Evolutionary conservation across 2,329 filamentous ascomycete genomes (phyloP), one percentile per base, ranked within the genome.

Genomic region (Nectriaceae sp.): DNA sequence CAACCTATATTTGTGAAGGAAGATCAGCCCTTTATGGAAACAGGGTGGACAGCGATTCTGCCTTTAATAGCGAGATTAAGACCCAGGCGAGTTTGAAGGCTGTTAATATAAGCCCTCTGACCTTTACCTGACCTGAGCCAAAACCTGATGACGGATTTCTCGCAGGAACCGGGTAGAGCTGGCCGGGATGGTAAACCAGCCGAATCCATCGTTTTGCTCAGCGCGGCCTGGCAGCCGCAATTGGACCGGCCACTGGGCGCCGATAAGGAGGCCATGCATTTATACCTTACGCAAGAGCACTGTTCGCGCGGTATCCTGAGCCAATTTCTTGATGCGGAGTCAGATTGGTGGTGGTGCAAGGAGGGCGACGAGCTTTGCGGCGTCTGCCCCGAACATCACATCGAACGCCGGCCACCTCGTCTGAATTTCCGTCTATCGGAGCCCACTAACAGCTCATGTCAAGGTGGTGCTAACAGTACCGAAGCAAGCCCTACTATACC

Each of bases 221-320:
- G 35, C 21, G 19, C 16, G 16, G 35, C 36, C 21, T 45, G 21
- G 46, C 8, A 39, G 35, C 35, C 22, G 40, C 6, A 42, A 13
- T 13, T 39, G 24, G 31, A 39, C 21, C 18, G 22, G 22, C 22
- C 36, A 42, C 37, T 26, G 22, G 18, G 18, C 6, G 21, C 37
- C 16, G 42, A 49, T 26, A 18, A 40, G 24, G 42, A 44, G 37
- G 29, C 36, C 5, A 49, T 49, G 21, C 21, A 49, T 36, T 42
- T 49, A 16, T 49, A 49, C 37, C 46, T 49, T n/a, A 44, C 21
- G 21, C 31, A 45, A 21, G 11, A 36, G 22, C 33, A 44, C 36
- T 49, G 29, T 33, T n/a, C n/a, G n/a, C n/a, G n/a, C n/a, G n/a
- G n/a, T n/a, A n/a, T n/a, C n/a, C n/a, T n/a, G n/a, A n/a, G n/a